Evolutionary conservation across 2,329 filamentous ascomycete genomes (phyloP), one percentile per base, ranked within the genome.

Genomic region (Alternaria angustiovoidea): DNA sequence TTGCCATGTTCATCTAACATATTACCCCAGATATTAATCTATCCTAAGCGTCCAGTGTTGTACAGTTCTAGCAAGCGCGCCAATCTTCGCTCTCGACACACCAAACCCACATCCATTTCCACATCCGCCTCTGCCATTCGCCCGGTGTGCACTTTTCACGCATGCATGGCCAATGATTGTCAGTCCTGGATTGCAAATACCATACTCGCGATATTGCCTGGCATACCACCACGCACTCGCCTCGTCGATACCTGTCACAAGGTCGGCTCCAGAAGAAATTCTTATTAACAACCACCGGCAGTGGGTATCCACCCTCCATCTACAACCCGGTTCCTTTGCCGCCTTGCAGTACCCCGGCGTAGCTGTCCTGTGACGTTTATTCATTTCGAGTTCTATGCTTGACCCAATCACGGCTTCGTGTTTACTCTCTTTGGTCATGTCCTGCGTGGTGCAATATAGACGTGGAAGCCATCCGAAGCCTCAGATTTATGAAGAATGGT

Each of bases 1-100:
- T 54, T 46, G 51, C 22, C 54, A 59, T 9, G 52, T 39, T 64
- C 70, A 69, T 72, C 54, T 72, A 59, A 62, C 62, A 68, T 65
- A 74, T 72, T 72, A 68, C 51, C 61, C 64, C 67, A 71, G 51
- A 73, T 73, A 75, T 75, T 76, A 76, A 75, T 75, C 55, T 74
- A 75, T 60, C 54, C 61, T 61, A 53, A 59, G 63, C 68, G 43
- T 57, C 24, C 16, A 47, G 54, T 32, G 42, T 57, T 53, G 57
- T 48, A 47, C 52, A 57, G 63, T 70, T 66, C 51, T 59, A 66
- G 38, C 51, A 59, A 56, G 43, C 18, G 57, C 56, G 57, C 61
- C 64, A 54, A 64, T 53, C 52, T 49, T 47, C 58, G 39, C 46
- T 56, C 46, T 46, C 48, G 24, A 51, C 41, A 43, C 24, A 26